phyloP scores from a whole-genome alignment of 352 stramenopile species.

The Phytophthora citricola region DNA sequence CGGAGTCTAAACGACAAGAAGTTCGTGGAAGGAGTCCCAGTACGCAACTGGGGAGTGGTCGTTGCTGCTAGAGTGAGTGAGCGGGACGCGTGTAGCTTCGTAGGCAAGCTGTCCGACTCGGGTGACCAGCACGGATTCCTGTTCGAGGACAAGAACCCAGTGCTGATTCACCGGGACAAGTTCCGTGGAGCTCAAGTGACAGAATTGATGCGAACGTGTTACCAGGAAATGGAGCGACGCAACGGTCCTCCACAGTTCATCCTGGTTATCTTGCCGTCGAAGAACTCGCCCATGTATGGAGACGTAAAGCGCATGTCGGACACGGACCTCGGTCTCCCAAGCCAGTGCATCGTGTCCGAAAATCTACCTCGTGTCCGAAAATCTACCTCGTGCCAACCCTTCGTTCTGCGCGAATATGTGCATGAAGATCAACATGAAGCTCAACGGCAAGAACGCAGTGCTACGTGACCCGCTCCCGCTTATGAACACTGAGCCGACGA shows the following conservation, averaged over 20 bases:
- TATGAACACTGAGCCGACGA: constrained; percentile 57
- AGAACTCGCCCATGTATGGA: constrained; percentile 46
- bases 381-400: constrained; percentile 45
- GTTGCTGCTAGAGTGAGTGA: constrained; percentile 41
- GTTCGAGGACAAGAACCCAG: constrained; percentile 42
- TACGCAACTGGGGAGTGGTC: constrained; percentile 64
- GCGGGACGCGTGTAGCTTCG: constrained; percentile 41
- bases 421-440: constrained; percentile 81
- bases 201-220: constrained; percentile 64
- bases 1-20: constrained; percentile 80
- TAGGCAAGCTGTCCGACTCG: constrained; percentile 37
- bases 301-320: constrained; percentile 78
- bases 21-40: constrained; percentile 54
- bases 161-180: constrained; percentile 45
- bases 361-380: constrained; percentile 44
- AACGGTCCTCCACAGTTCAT: constrained; percentile 50
- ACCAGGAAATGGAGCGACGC: constrained; percentile 33
- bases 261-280: constrained; percentile 53
- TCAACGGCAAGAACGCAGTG: constrained; percentile 69
- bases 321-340: constrained; percentile 63
- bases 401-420: constrained; percentile 73
- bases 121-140: constrained; percentile 44
- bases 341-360: constrained; percentile 62
- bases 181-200: constrained; percentile 49
- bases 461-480: constrained; percentile 51